phyloP scores from a whole-genome alignment of 164 flowering plant genomes.

The Protea cynaroides region DNA sequence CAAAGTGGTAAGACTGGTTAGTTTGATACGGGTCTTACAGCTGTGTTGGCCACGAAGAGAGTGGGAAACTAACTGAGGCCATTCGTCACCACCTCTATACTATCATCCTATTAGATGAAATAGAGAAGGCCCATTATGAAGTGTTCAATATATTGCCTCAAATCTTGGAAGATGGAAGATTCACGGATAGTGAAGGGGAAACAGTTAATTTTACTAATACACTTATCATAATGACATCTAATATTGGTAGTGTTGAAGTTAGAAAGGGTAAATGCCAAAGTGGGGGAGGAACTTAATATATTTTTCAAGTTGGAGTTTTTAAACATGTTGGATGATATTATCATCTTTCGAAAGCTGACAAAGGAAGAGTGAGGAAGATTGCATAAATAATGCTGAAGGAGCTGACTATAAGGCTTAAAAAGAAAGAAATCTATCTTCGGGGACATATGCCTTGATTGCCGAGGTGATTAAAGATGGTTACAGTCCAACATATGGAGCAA shows the following conservation, averaged over 20 bases:
- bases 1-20: too few species aligned
- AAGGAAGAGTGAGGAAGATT: slow-evolving; percentile 31
- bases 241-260: slow-evolving; percentile 13
- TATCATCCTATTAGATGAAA: slow-evolving; percentile 23
- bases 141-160: slow-evolving; percentile 23
- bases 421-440: slow-evolving; percentile 28
- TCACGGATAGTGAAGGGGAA: slow-evolving; percentile 22
- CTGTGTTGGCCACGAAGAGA: slow-evolving; percentile 18
- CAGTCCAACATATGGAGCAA: slow-evolving; percentile 41
- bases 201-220: slow-evolving; percentile 25
- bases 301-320: slow-evolving; percentile 36
- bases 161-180: slow-evolving; percentile 24
- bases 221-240: slow-evolving; percentile 22
- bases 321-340: slow-evolving; percentile 42
- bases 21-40: too few species aligned
- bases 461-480: slow-evolving; percentile 36
- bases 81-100: slow-evolving; percentile 12
- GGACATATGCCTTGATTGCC: slow-evolving; percentile 29
- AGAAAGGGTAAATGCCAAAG: slow-evolving; percentile 12
- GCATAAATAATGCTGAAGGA: slow-evolving; percentile 34
- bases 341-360: slow-evolving; percentile 33
- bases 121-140: slow-evolving; percentile 23
- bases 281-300: slow-evolving; percentile 29
- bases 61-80: slow-evolving; percentile 25
- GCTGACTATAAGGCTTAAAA: slow-evolving; percentile 35